Percentiles rank a stretch among this genome's conserved stretches.
Conservation (phyloP, 208 protist species). For the Angomonas ambiguus region DNA sequence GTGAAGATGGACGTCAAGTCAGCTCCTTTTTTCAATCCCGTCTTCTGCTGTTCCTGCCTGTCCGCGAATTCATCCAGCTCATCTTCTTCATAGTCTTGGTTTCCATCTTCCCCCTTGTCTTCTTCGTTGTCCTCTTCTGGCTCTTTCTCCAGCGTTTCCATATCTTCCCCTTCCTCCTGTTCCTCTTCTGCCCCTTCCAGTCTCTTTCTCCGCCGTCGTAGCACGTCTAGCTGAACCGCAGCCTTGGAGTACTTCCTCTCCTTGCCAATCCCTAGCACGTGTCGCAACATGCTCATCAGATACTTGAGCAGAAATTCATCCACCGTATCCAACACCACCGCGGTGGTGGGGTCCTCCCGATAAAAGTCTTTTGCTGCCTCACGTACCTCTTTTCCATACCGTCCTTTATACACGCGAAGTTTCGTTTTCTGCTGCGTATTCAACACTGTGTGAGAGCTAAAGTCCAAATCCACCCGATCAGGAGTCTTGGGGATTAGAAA, state of each 20-base stretch:
- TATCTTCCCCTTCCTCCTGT: conserved; percentile 17
- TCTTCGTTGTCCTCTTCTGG: background rate
- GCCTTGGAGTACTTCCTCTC: conserved; percentile 61
- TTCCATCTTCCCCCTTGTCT: background rate
- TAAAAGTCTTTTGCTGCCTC: conserved; percentile 85
- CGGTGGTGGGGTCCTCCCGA: conserved; percentile 76
- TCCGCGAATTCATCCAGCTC: conserved; percentile 66
- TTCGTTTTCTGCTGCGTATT: conserved; percentile 90
- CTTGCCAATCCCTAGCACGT: conserved; percentile 83
- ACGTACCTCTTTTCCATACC: conserved; percentile 69
- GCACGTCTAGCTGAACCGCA: conserved; percentile 64
- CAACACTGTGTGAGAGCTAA: conserved; percentile 80
- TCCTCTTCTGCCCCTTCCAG: conserved; percentile 11
- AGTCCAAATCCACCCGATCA: conserved; percentile 84
- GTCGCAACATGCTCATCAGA: conserved; percentile 79
- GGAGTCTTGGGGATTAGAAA: conserved; percentile 67
- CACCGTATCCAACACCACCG: conserved; percentile 84
- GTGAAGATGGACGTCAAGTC: conserved; percentile 70
- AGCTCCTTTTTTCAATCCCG: conserved; percentile 12
- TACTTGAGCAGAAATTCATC: conserved; percentile 88
- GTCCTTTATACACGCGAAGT: conserved; percentile 77
- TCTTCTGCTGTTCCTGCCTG: conserved; percentile 19
- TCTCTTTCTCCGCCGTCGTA: conserved; percentile 42
- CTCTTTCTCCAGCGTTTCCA: conserved; percentile 12
- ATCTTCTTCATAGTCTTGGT: conserved; percentile 33